Evolutionary conservation across 768 basidiomycete species (phyloP).

Genomic region (Lentinula detonsa): DNA sequence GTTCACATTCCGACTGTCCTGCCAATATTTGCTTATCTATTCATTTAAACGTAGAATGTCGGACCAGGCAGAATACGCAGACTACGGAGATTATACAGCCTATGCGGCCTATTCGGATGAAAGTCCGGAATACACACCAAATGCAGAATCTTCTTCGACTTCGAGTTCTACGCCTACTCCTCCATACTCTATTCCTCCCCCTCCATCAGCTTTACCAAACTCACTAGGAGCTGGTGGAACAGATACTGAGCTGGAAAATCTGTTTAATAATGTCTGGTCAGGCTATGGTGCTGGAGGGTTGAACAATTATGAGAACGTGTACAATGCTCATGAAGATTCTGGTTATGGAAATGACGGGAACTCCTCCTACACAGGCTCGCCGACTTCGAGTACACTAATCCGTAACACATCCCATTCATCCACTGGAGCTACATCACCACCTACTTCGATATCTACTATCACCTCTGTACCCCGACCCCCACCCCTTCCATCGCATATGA

Average conservation of each 20-base stretch:
- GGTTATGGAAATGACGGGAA: neutral
- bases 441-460: too few relatives aligned
- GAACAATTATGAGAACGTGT: neutral
- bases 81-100: neutral
- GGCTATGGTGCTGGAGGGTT: conserved; percentile 46
- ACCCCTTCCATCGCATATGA: too few relatives aligned
- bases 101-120: neutral
- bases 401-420: too few relatives aligned
- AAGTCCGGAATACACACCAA: neutral
- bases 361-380: too few relatives aligned
- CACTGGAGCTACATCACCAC: too few relatives aligned
- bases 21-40: neutral
- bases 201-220: neutral
- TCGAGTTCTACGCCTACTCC: neutral
- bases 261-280: conserved; percentile 73
- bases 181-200: neutral
- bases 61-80: neutral
- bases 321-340: neutral
- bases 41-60: neutral
- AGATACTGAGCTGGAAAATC: conserved; percentile 66
- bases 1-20: neutral
- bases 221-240: neutral
- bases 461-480: too few relatives aligned
- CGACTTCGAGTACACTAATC: too few relatives aligned
- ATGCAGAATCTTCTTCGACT: neutral